phyloP scores from a whole-genome alignment of 1,284 basidiomycete genomes.

The Ganoderma sinense region DNA sequence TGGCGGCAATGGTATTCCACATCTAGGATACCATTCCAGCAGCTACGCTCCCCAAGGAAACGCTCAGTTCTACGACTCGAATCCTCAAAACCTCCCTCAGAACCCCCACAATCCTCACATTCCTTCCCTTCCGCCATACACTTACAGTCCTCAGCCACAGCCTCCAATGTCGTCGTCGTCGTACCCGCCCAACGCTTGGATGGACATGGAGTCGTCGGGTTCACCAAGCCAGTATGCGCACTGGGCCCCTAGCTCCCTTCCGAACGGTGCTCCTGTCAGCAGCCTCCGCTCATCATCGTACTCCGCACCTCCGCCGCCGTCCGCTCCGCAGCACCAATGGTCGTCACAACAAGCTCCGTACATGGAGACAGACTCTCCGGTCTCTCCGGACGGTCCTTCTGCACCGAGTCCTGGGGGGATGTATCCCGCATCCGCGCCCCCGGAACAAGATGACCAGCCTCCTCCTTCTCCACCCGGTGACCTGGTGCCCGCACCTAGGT shows the following conservation, averaged over 20 bases:
- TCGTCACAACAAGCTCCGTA: slow-evolving; percentile 39
- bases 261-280: slow-evolving; percentile 45
- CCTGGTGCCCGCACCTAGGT: slow-evolving; percentile 69
- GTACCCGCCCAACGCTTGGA: slow-evolving; percentile 61
- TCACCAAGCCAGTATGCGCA: slow-evolving; percentile 44
- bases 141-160: slow-evolving; percentile 49
- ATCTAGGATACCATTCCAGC: slow-evolving; percentile 33
- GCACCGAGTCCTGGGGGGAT: slow-evolving; percentile 28
- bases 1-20: slow-evolving; percentile 33
- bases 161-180: slow-evolving; percentile 43
- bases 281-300: slow-evolving; percentile 58
- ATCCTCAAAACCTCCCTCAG: slow-evolving; percentile 52
- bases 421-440: slow-evolving; percentile 28
- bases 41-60: slow-evolving; percentile 43
- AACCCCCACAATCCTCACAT: slow-evolving; percentile 48
- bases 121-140: slow-evolving; percentile 39
- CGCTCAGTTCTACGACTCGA: slow-evolving; percentile 54
- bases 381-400: slow-evolving; percentile 32
- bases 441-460: slow-evolving; percentile 29
- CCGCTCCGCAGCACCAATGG: slow-evolving; percentile 38
- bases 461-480: slow-evolving; percentile 47
- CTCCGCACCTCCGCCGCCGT: slow-evolving; percentile 42
- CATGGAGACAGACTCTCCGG: slow-evolving; percentile 31
- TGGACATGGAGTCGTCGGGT: slow-evolving; percentile 46
- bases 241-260: slow-evolving; percentile 48